Conservation (phyloP, 1,284 basidiomycete genomes). For the Puccinia horiana region DNA sequence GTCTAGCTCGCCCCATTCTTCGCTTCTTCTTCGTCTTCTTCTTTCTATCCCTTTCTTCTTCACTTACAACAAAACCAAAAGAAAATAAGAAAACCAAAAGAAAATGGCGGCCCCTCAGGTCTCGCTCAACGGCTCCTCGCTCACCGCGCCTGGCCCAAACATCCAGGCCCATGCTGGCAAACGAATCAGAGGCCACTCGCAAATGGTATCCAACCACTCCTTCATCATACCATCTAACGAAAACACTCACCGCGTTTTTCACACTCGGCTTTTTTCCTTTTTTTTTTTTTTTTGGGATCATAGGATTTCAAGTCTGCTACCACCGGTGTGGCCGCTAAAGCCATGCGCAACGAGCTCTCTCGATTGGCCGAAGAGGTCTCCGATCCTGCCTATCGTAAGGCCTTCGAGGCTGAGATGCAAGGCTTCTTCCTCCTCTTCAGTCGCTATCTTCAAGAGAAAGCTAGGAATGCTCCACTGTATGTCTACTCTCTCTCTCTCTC, state of each 20-base stretch:
- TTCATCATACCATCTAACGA: background rate
- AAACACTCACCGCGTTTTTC: background rate
- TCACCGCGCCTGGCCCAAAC: constrained; percentile 45
- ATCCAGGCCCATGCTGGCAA: constrained; percentile 47
- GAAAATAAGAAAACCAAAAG: too few species aligned
- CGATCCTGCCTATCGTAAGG: constrained; percentile 62
- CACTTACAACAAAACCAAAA: too few species aligned
- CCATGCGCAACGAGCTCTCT: constrained; percentile 98
- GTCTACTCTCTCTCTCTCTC: background rate
- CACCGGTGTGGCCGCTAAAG: constrained; percentile 93
- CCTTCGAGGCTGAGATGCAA: constrained; percentile 97
- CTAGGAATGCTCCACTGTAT: constrained; percentile 57
- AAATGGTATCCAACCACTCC: constrained; percentile 26
- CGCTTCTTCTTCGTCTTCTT: too few species aligned
- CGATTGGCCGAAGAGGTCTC: constrained; percentile 70
- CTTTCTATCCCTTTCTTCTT: too few species aligned
- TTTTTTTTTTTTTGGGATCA: too few species aligned
- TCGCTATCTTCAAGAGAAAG: constrained; percentile 91
- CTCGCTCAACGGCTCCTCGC: constrained; percentile 39
- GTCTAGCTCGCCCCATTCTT: too few species aligned
- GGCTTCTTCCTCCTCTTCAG: constrained; percentile 99
- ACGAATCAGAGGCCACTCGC: constrained; percentile 49
- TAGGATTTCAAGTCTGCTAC: constrained; percentile 93
- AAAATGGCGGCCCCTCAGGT: constrained; percentile 30
- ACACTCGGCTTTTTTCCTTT: constrained; percentile 8